Conservation (phyloP, 2,329 filamentous ascomycete genomes). For the Lecanoromycetidae sp. region DNA sequence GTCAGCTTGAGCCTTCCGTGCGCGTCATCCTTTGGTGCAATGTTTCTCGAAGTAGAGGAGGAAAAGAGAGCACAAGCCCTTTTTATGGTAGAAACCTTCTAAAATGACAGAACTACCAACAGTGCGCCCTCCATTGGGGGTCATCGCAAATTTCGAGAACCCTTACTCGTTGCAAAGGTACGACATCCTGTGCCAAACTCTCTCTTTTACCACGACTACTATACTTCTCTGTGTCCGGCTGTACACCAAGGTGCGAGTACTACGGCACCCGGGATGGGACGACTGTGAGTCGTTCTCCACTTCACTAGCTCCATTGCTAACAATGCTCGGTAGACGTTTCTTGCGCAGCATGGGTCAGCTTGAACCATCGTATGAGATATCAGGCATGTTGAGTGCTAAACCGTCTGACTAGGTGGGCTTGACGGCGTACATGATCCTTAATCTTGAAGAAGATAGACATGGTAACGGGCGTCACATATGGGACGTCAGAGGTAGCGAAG, state of each 20-base stretch:
- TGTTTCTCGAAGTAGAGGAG: no score
- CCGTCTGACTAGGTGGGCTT: constrained; percentile 1
- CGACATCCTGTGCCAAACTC: background rate
- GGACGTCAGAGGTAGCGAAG: constrained; percentile 4
- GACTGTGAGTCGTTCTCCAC: constrained; percentile 2
- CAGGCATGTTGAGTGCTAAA: background rate
- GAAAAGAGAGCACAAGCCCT: no score
- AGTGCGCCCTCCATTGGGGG: background rate
- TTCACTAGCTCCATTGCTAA: background rate
- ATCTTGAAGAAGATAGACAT: constrained; percentile 1
- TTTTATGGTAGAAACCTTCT: no score
- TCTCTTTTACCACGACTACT: constrained; percentile 13
- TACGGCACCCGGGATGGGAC: constrained; percentile 12
- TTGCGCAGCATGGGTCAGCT: background rate
- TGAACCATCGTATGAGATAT: background rate
- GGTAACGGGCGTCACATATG: constrained; percentile 8
- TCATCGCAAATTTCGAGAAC: constrained; percentile 1
- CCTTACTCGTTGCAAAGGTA: background rate
- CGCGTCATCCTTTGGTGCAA: no score
- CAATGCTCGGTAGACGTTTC: background rate
- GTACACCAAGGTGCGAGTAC: constrained; percentile 14
- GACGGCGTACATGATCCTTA: background rate
- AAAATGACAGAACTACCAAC: background rate
- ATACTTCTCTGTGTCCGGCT: constrained; percentile 12
- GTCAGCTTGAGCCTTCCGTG: no score